Evolutionary conservation across 768 basidiomycete genomes (phyloP), one percentile per base, ranked within the genome.

Genomic region (Rhodocollybia butyracea): DNA sequence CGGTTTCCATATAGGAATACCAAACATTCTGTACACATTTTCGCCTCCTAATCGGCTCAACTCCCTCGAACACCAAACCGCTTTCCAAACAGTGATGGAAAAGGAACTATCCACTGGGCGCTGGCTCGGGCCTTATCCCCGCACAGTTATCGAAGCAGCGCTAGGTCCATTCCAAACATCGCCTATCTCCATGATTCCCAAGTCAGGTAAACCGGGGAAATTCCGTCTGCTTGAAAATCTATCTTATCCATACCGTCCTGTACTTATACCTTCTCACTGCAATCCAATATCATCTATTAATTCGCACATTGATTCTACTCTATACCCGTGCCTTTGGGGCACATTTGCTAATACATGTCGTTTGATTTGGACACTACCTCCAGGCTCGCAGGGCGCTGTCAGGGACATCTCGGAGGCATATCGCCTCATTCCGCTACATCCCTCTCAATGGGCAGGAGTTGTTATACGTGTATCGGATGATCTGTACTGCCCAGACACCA

Each of bases 161-260:
- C 56, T 77, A 5, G 74, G 76, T 0, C 72, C 68, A 0, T 76
- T 78, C 54, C 75, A 77, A 52, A 54, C 60, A 2, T 76, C 70
- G 0, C 73, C 74, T 0, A 57, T 75, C 1, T 67, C 58, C 2
- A 45, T 76, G 10, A 66, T 76, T 3, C 73, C 70, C 0, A 78
- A 79, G 30, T 56, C 68, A 0, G 64, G 68, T 0, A 70, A 68
- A 29, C 67, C 66, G 0, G 66, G 61, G 0, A 72, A 70, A 47
- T 75, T 61, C 42, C 53, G 69, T 0, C 56, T 67, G 6, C 61
- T 79, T 2, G 74, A 77, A n/a, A 73, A 78, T 46, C 63, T 74
- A 19, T 76, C 73, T 0, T 65, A 61, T 32, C 72, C 71, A 0
- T 59, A 43, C 2, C 5, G 55, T 4, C 62, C 63, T 0, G 22